Percentiles rank a stretch among this genome's conserved stretches.
phyloP scores from a whole-genome alignment of 1,284 basidiomycete genomes.

The Dichomitus squalens region DNA sequence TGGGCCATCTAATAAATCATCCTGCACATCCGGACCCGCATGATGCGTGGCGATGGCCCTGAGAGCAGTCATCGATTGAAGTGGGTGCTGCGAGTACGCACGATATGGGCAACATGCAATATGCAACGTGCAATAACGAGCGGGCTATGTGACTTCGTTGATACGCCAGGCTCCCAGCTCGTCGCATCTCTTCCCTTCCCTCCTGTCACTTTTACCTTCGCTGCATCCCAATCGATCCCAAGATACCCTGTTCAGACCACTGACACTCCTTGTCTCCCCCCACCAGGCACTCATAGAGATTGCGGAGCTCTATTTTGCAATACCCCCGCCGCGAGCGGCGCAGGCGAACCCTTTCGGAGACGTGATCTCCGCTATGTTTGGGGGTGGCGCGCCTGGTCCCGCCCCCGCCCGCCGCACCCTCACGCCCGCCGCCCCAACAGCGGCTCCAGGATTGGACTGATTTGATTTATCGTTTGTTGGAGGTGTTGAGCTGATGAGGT shows the following conservation, averaged over 20 bases:
- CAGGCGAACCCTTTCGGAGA: constrained; percentile 81
- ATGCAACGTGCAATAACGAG: neutral
- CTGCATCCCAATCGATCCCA: constrained; percentile 3
- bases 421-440: constrained; percentile 38
- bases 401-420: constrained; percentile 43
- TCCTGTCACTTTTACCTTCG: constrained; percentile 2
- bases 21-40: constrained; percentile 5
- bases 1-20: constrained; percentile 15
- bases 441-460: constrained; percentile 42
- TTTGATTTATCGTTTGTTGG: neutral
- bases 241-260: constrained; percentile 8
- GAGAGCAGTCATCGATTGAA: neutral
- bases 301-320: constrained; percentile 78
- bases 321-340: constrained; percentile 71
- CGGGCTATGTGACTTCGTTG: constrained; percentile 1
- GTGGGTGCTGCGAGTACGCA: too few species aligned
- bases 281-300: constrained; percentile 50
- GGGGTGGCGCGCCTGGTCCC: constrained; percentile 44
- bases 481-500: neutral
- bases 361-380: constrained; percentile 82
- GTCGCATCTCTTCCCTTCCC: too few species aligned
- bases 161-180: neutral
- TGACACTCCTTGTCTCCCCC: constrained; percentile 11
- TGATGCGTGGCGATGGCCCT: neutral
- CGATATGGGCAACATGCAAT: neutral